Conservation (phyloP, 2,329 filamentous ascomycete species). For the Venturia carpophila region DNA sequence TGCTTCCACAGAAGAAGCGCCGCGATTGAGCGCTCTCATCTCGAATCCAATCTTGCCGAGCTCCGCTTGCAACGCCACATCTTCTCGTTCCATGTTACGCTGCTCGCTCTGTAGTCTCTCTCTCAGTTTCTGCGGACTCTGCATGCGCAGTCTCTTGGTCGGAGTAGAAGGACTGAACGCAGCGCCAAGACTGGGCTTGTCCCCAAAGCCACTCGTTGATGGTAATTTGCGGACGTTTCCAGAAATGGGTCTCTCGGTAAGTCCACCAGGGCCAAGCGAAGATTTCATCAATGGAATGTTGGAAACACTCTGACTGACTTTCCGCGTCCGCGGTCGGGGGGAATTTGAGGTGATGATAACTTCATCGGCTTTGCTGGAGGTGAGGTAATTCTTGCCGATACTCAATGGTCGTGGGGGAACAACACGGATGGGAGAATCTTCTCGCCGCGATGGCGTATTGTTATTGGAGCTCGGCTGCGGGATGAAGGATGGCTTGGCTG, state of each 20-base stretch:
- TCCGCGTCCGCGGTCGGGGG: conserved; percentile 35
- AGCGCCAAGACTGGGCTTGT: conserved; percentile 21
- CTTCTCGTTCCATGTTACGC: conserved; percentile 61
- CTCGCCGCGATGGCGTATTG: conserved; percentile 19
- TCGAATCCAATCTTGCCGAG: conserved; percentile 74
- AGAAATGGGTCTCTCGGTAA: conserved; percentile 42
- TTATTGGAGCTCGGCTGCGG: conserved; percentile 30
- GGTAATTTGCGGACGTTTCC: conserved; percentile 54
- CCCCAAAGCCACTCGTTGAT: conserved; percentile 42
- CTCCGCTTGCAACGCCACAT: conserved; percentile 64
- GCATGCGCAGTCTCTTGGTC: conserved; percentile 59
- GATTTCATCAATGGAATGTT: conserved; percentile 42
- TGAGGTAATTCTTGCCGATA: conserved; percentile 1
- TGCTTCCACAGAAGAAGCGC: conserved; percentile 21
- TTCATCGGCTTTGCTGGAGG: conserved; percentile 25
- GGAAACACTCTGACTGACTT: conserved; percentile 33
- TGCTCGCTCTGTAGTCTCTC: conserved; percentile 82
- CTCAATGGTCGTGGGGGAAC: conserved; percentile 10
- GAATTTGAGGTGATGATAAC: conserved; percentile 28
- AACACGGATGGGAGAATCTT: conserved; percentile 14
- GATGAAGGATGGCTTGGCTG: conserved; percentile 29
- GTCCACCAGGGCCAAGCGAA: conserved; percentile 36
- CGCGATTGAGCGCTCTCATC: conserved; percentile 46
- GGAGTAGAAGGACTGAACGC: conserved; percentile 15
- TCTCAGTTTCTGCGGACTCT: conserved; percentile 59